Evolutionary conservation across 331 rosid genomes (phyloP), one percentile per base, ranked within the genome.

Genomic region (Saraca asoca): DNA sequence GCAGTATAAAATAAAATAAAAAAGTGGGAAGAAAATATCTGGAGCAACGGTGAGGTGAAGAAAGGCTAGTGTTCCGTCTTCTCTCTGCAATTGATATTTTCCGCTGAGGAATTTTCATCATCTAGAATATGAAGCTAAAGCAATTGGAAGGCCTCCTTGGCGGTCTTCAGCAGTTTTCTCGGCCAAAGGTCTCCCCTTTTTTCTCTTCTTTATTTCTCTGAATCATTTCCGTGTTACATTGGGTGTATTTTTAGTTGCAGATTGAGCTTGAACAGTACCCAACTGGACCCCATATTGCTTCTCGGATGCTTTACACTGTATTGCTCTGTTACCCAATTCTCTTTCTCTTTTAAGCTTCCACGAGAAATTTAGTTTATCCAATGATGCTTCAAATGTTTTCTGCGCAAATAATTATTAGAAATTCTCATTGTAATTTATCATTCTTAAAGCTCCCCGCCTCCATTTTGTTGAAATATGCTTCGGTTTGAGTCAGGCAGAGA

Each of bases 271-370:
- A 93, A 37, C 98, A 93, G 76, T 93, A 93, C 62, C 96, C 98
- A 65, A 93, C 97, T 8, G 98, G 98, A 63, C 85, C 96, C 58
- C 98, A 93, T 76, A 88, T 93, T 61, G 95, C 97, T 72, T 86
- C 97, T 77, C 89, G 95, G 76, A 79, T 86, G 90, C 80, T 93
- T 38, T 93, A 51, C 85, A 88, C 90, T 48, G 97, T 90, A 82
- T 16, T 57, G 1, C 11, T 81, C 75, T 71, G 71, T 24, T 57
- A 5, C 45, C 59, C 59, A 12, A 18, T 7, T 29, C 41, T 15
- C 35, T 38, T 29, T 64, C 46, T 64, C 42, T 37, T 9, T 5
- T 24, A 52, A 66, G 61, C 6, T 7, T 46, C 7, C 31, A 24
- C 31, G 31, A 16, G 31, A 24, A 1, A 24, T 24, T n/a, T n/a